A percentile compares a stretch with the other conserved stretches of the same genome.
Evolutionary conservation across 768 basidiomycete species (phyloP).

Genomic region (Suillus discolor): DNA sequence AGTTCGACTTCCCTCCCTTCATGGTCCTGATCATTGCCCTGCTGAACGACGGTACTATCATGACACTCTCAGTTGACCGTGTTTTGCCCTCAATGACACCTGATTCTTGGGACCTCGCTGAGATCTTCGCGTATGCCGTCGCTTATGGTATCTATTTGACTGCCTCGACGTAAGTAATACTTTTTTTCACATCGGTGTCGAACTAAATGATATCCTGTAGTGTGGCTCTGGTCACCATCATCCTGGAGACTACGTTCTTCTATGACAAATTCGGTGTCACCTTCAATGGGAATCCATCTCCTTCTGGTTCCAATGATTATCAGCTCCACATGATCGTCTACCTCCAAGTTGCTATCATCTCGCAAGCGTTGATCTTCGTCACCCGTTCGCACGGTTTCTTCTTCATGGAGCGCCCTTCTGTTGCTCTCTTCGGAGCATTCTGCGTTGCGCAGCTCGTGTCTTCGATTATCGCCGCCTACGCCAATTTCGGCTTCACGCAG

Average conservation of each 20-base stretch:
- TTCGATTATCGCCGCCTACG: constrained; percentile 94
- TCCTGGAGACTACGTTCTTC: constrained; percentile 90
- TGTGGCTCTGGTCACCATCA: constrained; percentile 77
- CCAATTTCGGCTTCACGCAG: constrained; percentile 91
- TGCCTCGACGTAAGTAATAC: constrained; percentile 73
- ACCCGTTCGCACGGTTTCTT: constrained; percentile 94
- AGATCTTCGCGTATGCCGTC: constrained; percentile 95
- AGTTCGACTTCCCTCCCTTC: constrained; percentile 99
- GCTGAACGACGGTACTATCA: constrained; percentile 98
- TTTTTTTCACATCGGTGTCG: constrained; percentile 8
- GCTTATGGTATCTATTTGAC: constrained; percentile 96
- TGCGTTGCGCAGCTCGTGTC: constrained; percentile 92
- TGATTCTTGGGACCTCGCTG: constrained; percentile 93
- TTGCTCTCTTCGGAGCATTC: constrained; percentile 89
- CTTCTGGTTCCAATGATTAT: constrained; percentile 52
- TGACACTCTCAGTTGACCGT: constrained; percentile 96
- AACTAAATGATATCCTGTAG: constrained; percentile 39
- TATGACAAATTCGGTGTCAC: constrained; percentile 79
- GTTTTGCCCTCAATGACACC: constrained; percentile 92
- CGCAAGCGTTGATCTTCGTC: constrained; percentile 96
- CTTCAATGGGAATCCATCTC: constrained; percentile 38
- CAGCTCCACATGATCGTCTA: constrained; percentile 89
- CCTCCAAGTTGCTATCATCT: constrained; percentile 98
- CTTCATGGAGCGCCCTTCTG: constrained; percentile 95
- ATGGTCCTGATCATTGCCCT: constrained; percentile 99